A percentile compares a stretch with the other conserved stretches of the same genome.
Conservation (phyloP, 2,329 filamentous ascomycete genomes). For the Talaromyces sp. region DNA sequence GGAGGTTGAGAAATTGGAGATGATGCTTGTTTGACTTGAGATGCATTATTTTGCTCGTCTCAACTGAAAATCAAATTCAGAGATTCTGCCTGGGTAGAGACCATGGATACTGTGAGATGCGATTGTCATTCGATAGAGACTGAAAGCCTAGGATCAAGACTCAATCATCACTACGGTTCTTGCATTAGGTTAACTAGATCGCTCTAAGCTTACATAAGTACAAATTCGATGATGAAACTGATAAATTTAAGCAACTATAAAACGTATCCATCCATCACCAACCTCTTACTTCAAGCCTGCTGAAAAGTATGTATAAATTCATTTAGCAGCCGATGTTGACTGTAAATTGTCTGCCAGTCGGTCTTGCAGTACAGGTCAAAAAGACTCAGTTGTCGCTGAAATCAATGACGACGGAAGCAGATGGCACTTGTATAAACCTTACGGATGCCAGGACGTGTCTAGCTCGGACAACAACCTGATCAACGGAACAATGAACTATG, state of each 20-base stretch:
- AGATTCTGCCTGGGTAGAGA: neutral
- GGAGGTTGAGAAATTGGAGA: neutral
- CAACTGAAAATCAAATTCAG: neutral
- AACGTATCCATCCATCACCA: neutral
- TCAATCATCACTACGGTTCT: neutral
- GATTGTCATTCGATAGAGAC: neutral
- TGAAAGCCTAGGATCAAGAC: neutral
- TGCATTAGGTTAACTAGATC: no score
- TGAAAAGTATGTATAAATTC: neutral
- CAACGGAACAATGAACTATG: slow-evolving; percentile 1
- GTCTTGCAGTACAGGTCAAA: slow-evolving; percentile 1
- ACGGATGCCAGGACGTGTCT: neutral
- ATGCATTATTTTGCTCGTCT: neutral
- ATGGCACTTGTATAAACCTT: neutral
- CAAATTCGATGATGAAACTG: neutral
- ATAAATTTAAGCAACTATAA: neutral
- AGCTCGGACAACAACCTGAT: slow-evolving; percentile 5
- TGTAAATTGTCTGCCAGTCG: no score
- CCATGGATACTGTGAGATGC: neutral
- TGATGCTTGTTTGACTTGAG: neutral
- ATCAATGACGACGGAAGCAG: slow-evolving; percentile 7
- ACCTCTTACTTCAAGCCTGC: neutral
- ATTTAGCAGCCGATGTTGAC: no score
- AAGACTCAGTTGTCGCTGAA: neutral
- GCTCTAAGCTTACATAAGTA: neutral